Base-by-base conservation (phyloP, 352 stramenopile genomes). In the Phytophthora foliorum region DNA sequence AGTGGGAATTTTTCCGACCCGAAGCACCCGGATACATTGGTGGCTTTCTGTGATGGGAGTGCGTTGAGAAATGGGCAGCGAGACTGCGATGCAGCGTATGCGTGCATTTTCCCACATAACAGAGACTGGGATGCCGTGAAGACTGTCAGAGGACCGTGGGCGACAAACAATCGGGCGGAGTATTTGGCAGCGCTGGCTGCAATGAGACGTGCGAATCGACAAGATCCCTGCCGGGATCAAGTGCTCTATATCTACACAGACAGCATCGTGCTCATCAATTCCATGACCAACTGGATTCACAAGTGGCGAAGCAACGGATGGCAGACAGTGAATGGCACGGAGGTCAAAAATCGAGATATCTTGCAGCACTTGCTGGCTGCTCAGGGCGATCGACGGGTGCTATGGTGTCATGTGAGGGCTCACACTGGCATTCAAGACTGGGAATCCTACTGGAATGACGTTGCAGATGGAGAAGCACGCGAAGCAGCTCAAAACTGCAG, bases 271-370 rank as follows among this genome's bases (percentile, higher is more conserved):
- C 38, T 73, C n/a, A 22, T 64, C 25, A 50, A 45, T n/a, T 48
- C 63, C 10, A 61, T 72, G 63, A 58, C 11, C 42, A 41, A 59
- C n/a, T 66, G 48, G 53, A 48, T 65, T 4, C 29, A 54, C 27
- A 41, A 63, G 8, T 74, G 67, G 67, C 31, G 41, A 19, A 39
- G 22, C 25, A 49, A 59, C 27, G 34, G 60, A 8, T 74, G 67
- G 59, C 5, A 46, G 16, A 70, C 22, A 31, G 39, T 27, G 10
- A 61, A 3, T 2, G 60, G 67, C 16, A 13, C 22, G 7, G 52
- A 53, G 0, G 66, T 69, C 1, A 64, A 65, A 31, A 74, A 69
- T n/a, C 42, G 45, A 17, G 59, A 74, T 32, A 10, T 69, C 22
- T 27, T 66, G 29, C 0, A 58, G 44, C 16, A 57, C 11, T 16